phyloP scores from a whole-genome alignment of 1,284 basidiomycete species.

The Amylostereum areolatum region DNA sequence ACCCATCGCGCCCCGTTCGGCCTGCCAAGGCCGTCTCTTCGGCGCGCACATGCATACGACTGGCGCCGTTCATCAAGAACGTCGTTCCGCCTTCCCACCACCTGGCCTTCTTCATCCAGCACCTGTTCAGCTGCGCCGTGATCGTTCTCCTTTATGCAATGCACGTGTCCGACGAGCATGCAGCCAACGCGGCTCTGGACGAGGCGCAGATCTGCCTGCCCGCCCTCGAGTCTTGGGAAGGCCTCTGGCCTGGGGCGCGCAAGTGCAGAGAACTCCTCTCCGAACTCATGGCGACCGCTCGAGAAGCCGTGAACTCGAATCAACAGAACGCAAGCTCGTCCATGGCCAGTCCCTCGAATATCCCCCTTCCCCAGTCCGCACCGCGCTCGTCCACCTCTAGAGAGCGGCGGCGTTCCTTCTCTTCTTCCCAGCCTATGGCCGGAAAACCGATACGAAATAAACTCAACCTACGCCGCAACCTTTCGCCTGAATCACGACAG shows the following conservation, averaged over 20 bases:
- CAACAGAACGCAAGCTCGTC: constrained; percentile 15
- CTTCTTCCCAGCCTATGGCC: constrained; percentile 16
- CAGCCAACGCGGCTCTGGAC: constrained; percentile 69
- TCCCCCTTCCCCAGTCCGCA: constrained; percentile 11
- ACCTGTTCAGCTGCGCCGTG: constrained; percentile 85
- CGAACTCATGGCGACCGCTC: constrained; percentile 64
- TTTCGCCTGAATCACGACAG: constrained; percentile 51
- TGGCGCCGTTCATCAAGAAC: constrained; percentile 81
- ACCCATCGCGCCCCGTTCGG: constrained; percentile 58
- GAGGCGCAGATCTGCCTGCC: constrained; percentile 72
- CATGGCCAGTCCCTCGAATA: constrained; percentile 10
- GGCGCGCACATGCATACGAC: constrained; percentile 74
- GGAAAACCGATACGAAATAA: constrained; percentile 44
- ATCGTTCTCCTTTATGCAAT: constrained; percentile 85
- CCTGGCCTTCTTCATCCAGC: constrained; percentile 87
- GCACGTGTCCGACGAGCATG: constrained; percentile 67
- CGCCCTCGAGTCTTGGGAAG: constrained; percentile 78
- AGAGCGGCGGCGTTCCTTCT: constrained; percentile 14
- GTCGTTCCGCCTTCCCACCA: constrained; percentile 85
- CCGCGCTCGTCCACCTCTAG: constrained; percentile 3
- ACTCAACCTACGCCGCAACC: constrained; percentile 44
- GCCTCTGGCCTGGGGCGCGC: constrained; percentile 81
- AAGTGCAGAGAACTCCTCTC: constrained; percentile 78
- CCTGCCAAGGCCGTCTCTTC: constrained; percentile 73
- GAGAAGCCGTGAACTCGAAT: constrained; percentile 50